Evolutionary conservation across 2,329 filamentous ascomycete species (phyloP).

Genomic region (Colletotrichum cereale): DNA sequence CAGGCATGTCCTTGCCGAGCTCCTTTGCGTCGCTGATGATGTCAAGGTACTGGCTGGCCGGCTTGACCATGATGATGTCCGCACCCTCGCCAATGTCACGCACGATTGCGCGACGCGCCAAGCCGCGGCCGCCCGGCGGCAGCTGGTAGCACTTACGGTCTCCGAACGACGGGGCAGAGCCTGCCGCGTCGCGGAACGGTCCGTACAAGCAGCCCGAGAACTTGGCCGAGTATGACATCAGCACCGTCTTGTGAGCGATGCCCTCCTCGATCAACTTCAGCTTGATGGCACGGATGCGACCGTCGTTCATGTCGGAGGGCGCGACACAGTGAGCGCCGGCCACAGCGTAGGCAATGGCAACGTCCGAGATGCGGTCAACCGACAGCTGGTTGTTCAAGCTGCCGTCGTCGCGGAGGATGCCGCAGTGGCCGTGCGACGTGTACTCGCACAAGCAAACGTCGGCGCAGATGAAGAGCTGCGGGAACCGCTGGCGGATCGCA

Average conservation of each 20-base stretch:
- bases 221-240: constrained; percentile 99
- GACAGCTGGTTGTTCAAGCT: constrained; percentile 93
- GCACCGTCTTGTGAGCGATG: constrained; percentile 87
- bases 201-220: constrained; percentile 97
- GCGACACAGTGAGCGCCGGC: constrained; percentile 97
- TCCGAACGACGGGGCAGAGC: constrained; percentile 90
- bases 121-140: constrained; percentile 89
- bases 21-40: constrained; percentile 99
- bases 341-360: constrained; percentile 97
- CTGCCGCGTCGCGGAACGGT: constrained; percentile 95
- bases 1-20: constrained; percentile 88
- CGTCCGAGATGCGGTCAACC: constrained; percentile 94
- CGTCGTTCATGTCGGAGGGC: constrained; percentile 99
- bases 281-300: constrained; percentile 96
- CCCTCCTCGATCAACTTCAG: constrained; percentile 96
- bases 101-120: constrained; percentile 89
- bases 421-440: constrained; percentile 97
- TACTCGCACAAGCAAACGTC: constrained; percentile 99
- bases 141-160: constrained; percentile 98
- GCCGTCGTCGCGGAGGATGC: constrained; percentile 93
- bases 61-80: constrained; percentile 99
- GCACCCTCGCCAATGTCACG: constrained; percentile 94
- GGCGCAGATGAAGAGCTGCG: constrained; percentile 88
- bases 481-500: constrained; percentile 86
- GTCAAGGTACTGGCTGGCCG: constrained; percentile 93